Base-by-base conservation (phyloP, 768 basidiomycete species). In the Amanita pallidorosea region DNA sequence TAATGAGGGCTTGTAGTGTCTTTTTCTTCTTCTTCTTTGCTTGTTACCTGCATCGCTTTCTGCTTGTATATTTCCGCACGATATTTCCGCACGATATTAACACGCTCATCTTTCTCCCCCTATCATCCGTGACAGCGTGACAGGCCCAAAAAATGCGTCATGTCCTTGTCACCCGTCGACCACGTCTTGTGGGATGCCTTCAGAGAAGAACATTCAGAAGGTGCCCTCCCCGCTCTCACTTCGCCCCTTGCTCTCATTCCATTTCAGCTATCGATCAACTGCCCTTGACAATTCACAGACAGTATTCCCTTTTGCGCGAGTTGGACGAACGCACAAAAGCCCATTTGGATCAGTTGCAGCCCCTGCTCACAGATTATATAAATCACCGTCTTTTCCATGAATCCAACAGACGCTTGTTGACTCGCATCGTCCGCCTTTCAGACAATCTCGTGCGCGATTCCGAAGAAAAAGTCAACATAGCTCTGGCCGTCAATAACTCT, bases 151-250 rank as follows among this genome's bases (percentile, higher is more conserved):
- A 17, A 22, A 12, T 31, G 33, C 31, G 22, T 17, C 17, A 41
- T 22, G 33, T 20, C 12, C 5, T 17, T n/a, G 17, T 46, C 45
- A 34, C 31, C 45, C 13, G 64, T 65, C 45, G 61, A 64, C n/a
- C 63, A 64, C 53, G 79, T 80, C 29, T 71, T 86, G 34, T 87
- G 85, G 85, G 81, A 85, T 42, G 69, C 79, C 35, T 76, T 90
- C 61, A 77, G 79, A 59, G 88, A 90, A 58, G 85, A 90, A 53
- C 79, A 88, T 57, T 81, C 80, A 62, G 88, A 89, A 75, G 77
- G 88, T 83, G 38, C 45, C 54, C 40, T 15, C 29, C 31, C 44
- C 13, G 9, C 27, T 5, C 33, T 43, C 34, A 17, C 35, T 40
- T 15, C 6, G 31, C 29, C 33, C 22, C 31, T 20, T 37, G 38